phyloP scores from a whole-genome alignment of 2,329 filamentous ascomycete genomes.

The Cytospora mali region DNA sequence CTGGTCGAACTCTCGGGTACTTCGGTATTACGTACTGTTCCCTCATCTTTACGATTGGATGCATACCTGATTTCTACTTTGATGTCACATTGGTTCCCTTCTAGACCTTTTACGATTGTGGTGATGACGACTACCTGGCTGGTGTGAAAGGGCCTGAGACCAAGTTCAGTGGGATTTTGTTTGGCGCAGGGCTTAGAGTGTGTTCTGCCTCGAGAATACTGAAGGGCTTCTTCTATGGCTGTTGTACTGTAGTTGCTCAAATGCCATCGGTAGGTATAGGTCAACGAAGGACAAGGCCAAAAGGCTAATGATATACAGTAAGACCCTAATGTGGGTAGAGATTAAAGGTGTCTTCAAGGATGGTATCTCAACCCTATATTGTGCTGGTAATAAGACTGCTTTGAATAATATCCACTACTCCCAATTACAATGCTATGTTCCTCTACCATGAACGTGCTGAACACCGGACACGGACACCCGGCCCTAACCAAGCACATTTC shows the following conservation, averaged over 20 bases:
- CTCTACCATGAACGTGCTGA: not conserved
- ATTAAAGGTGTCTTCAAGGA: not conserved
- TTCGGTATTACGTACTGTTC: not conserved
- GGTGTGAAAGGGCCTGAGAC: not conserved
- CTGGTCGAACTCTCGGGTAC: not conserved
- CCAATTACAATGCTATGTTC: conserved; percentile 14
- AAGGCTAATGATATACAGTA: not conserved
- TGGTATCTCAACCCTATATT: not conserved
- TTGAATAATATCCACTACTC: not conserved
- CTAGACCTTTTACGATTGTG: not conserved
- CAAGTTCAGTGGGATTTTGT: not conserved
- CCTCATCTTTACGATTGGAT: not conserved
- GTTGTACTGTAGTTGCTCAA: not conserved
- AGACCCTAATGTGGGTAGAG: not conserved
- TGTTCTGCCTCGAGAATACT: not conserved
- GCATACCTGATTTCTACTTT: not conserved
- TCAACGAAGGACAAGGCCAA: not conserved
- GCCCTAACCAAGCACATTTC: not conserved
- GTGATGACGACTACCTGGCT: not conserved
- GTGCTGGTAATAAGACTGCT: not conserved
- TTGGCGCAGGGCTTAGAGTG: not conserved
- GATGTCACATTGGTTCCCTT: not conserved
- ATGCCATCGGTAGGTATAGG: not conserved
- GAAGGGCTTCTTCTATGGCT: not conserved
- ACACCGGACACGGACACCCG: not conserved